Base-by-base conservation (phyloP, 306 rosid species). In the Trifolium subterraneum region DNA sequence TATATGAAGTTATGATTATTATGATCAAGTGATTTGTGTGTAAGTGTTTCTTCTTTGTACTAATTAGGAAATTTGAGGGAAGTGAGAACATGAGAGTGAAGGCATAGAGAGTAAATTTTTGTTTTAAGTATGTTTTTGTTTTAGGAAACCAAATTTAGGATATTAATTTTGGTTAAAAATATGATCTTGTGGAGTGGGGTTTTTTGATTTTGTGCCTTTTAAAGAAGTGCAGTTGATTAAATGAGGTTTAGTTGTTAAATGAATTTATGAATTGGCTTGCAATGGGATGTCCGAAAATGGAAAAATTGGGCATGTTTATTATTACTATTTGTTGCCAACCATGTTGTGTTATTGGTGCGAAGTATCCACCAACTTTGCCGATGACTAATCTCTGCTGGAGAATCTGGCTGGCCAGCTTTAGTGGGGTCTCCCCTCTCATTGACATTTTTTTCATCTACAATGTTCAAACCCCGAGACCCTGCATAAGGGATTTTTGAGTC, bases 11-110 rank as follows among this genome's bases (percentile, higher is more conserved):
- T 31, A 25, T 76, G 73, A 61, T 84, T 55, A 20, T 72, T 35
- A 27, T 76, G 74, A 45, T 84, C 62, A 72, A 58, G 79, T 74
- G 70, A 12, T 11, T 12, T 72, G 35, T 56, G 44, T 55, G n/a
- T 33, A 22, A 50, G 55, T 19, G 51, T 73, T 73, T 1, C 7
- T 70, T 82, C 50, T 67, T 50, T 73, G 50, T 54, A 77, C 47
- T 59, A 20, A 35, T 42, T 80, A 33, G 55, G 74, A 45, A 62
- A 62, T 76, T 76, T 76, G 56, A 48, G 70, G 36, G 44, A 41
- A 18, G 54, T 65, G 63, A 71, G 64, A 16, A 50, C 51, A 15
- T 71, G 31, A 15, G 50, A 66, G 63, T 69, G 69, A 75, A 38
- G 55, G 9, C 68, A 15, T 52, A 56, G 55, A 18, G 23, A 44